Conservation (phyloP, 192 early-diverging fungal species). For the Coemansia sp. region DNA sequence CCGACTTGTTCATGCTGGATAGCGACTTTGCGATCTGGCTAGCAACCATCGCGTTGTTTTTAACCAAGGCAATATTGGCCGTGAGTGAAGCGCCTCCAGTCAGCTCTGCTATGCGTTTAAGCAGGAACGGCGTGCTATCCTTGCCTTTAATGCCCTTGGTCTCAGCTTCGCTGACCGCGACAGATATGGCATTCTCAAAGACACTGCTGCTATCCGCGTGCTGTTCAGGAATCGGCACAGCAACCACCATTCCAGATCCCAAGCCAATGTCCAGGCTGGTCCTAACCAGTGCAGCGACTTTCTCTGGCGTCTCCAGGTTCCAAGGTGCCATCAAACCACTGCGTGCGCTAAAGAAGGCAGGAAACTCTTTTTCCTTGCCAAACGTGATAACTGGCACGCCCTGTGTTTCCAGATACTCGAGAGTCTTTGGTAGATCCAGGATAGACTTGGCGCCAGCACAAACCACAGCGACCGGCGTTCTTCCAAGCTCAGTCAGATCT, state of each 20-base stretch:
- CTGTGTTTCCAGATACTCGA: conserved; percentile 91
- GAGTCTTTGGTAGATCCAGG: conserved; percentile 85
- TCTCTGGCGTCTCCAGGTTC: conserved; percentile 31
- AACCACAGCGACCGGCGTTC: conserved; percentile 91
- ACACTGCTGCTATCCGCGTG: conserved; percentile 59
- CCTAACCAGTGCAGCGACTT: conserved; percentile 51
- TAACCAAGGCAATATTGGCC: conserved; percentile 80
- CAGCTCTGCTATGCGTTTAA: conserved; percentile 80
- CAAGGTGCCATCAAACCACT: conserved; percentile 61
- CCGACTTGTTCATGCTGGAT: conserved; percentile 18
- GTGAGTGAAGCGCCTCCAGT: conserved; percentile 75
- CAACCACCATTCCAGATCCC: conserved; percentile 81
- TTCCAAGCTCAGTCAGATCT: conserved; percentile 87
- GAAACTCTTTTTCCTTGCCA: conserved; percentile 69
- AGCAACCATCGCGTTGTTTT: conserved; percentile 87
- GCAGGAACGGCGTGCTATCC: conserved; percentile 89
- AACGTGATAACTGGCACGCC: conserved; percentile 88
- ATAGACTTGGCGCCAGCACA: conserved; percentile 98
- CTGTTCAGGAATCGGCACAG: conserved; percentile 82
- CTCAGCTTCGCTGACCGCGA: conserved; percentile 71
- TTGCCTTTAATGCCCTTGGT: conserved; percentile 72
- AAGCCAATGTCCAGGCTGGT: conserved; percentile 65
- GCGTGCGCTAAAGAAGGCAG: conserved; percentile 85
- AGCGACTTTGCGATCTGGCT: conserved; percentile 70
- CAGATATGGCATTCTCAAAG: conserved; percentile 71